Evolutionary conservation across 805 yeast species (phyloP), one percentile per base, ranked within the genome.

Genomic region (Ogataea paraovalis): DNA sequence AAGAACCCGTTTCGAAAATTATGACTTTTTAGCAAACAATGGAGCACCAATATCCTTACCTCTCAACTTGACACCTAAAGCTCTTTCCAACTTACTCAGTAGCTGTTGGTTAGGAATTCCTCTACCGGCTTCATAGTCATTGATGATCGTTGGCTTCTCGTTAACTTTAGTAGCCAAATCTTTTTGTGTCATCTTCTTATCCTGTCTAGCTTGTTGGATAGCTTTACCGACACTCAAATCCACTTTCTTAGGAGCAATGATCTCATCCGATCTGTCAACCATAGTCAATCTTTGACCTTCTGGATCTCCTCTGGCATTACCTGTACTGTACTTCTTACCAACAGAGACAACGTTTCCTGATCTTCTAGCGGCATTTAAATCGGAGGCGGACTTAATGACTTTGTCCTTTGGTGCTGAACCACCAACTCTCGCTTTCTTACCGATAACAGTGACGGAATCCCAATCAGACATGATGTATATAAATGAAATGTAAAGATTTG

Each of bases 31-130:
- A 47, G 71, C 75, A 58, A 78, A 78, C 57, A 94, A 75, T 30
- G 98, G 96, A 61, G 83, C 82, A 53, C 99, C 99, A 61, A 94
- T 86, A 69, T 84, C 86, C 74, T 92, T 91, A 65, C 99, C 99
- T 74, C 98, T 82, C 65, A 94, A 80, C 73, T 90, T 94, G 54
- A 94, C 85, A 57, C 98, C 98, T 60, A 94, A 76, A 38, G 85
- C 95, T 70, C 97, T 81, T 74, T 94, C 98, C 68, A 94, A 72
- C 74, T 94, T 94, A 46, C 85, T 91, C 61, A 94, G 78, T 45
- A 94, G 70, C 71, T 91, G 98, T 75, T 94, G 99, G 74, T 88
- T 91, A 49, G 99, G 99, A 56, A 86, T 81, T 40, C 96, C 99
- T 66, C 96, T 83, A 50, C 96, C 97, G 47, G 96, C 87, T 74